phyloP scores from a whole-genome alignment of 2,329 filamentous ascomycete species.

The Diaporthe longicolla region DNA sequence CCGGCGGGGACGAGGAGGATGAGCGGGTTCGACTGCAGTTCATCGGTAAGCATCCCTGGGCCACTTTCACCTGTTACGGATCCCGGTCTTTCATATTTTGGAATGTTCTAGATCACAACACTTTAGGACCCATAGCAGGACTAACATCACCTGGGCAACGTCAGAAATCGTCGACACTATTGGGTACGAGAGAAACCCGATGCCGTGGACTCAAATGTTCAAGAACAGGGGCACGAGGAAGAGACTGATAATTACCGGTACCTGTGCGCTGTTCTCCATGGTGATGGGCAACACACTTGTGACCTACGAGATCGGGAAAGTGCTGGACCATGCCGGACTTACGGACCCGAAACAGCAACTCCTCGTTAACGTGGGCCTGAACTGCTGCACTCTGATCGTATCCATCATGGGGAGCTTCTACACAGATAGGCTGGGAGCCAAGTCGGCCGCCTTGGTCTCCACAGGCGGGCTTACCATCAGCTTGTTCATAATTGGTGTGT shows the following conservation, averaged over 20 bases:
- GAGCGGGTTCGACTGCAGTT: constrained; percentile 49
- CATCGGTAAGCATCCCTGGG: no score
- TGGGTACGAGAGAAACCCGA: constrained; percentile 46
- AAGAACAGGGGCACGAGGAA: constrained; percentile 47
- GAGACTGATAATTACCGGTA: constrained; percentile 46
- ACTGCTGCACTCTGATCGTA: constrained; percentile 54
- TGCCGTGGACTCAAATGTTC: constrained; percentile 49
- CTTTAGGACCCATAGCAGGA: no score
- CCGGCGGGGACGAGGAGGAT: constrained; percentile 57
- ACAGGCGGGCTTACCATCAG: constrained; percentile 46
- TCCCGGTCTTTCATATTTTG: no score
- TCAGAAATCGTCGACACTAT: constrained; percentile 48
- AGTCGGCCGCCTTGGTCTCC: constrained; percentile 47
- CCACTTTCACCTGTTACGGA: no score
- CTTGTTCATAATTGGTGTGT: constrained; percentile 57
- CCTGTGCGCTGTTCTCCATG: constrained; percentile 49
- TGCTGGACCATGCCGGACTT: constrained; percentile 51
- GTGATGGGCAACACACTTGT: constrained; percentile 52
- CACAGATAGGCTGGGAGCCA: constrained; percentile 52
- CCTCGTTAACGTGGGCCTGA: constrained; percentile 53
- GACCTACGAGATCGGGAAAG: constrained; percentile 50
- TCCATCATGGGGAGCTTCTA: constrained; percentile 53
- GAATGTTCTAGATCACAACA: no score
- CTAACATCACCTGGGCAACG: no score
- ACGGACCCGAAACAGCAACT: constrained; percentile 48